Percentiles rank a stretch among this genome's conserved stretches.
These are phyloP conservation scores for Monosporozyma servazzii DNA, from an alignment of 805 yeast genomes.

Conservation along the genomic window DNA sequence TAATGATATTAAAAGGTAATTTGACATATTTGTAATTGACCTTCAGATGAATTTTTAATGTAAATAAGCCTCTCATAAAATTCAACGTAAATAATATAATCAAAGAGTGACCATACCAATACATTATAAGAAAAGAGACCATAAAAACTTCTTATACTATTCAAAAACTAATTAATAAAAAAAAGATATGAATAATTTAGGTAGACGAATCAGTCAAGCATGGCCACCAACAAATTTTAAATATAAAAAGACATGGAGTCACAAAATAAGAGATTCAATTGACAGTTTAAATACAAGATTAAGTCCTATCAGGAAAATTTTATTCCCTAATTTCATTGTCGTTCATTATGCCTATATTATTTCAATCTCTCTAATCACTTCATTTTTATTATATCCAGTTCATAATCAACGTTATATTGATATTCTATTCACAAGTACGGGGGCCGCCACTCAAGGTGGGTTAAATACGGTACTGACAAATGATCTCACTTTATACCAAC, in stretches of 20 bases:
- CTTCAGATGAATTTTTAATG: too few species aligned
- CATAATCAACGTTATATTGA: constrained; percentile 60
- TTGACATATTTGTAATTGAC: too few species aligned
- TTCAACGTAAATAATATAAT: too few species aligned
- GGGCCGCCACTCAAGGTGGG: constrained; percentile 85
- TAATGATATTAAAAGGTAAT: too few species aligned
- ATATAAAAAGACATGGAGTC: constrained; percentile 31
- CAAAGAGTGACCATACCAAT: too few species aligned
- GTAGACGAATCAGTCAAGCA: not conserved
- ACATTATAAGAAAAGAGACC: too few species aligned
- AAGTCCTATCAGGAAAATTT: constrained; percentile 28
- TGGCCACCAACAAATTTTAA: not conserved
- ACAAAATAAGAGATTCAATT: constrained; percentile 29
- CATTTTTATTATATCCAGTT: constrained; percentile 68
- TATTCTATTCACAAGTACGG: constrained; percentile 61
- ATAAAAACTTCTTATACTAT: too few species aligned
- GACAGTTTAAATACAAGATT: constrained; percentile 19
- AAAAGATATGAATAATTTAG: not conserved
- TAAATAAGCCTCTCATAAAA: too few species aligned
- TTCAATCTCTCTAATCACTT: constrained; percentile 47
- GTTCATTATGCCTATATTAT: constrained; percentile 69
- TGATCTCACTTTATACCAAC: constrained; percentile 61
- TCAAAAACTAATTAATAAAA: too few species aligned
- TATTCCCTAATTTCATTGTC: constrained; percentile 37
- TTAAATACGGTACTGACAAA: constrained; percentile 67